Percentiles rank a stretch among this genome's conserved stretches.
Conservation (phyloP, 495 filamentous ascomycete genomes). For the Cercophora newfieldiana region DNA sequence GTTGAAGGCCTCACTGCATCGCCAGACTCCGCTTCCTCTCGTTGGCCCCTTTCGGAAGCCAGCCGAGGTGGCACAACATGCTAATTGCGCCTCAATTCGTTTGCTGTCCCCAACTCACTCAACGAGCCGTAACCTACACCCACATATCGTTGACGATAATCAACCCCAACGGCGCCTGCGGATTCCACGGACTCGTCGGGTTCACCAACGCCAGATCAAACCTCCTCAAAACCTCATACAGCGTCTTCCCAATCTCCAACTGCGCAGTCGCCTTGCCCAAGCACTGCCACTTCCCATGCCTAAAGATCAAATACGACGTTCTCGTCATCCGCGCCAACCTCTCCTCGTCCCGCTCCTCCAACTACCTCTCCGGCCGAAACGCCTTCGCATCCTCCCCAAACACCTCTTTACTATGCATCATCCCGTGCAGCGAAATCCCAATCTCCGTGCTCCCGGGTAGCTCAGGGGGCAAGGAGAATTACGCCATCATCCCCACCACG, state of each 20-base stretch:
- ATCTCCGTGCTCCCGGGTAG: slow-evolving; percentile 49
- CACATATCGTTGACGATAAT: slow-evolving; percentile 7
- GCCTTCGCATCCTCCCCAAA: slow-evolving; percentile 44
- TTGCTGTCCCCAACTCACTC: neutral
- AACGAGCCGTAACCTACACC: slow-evolving; percentile 7
- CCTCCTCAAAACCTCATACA: slow-evolving; percentile 22
- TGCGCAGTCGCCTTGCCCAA: slow-evolving; percentile 34
- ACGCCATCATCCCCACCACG: neutral
- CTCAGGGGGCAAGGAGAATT: neutral
- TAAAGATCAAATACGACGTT: slow-evolving; percentile 31
- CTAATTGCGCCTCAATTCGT: no score
- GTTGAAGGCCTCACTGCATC: neutral
- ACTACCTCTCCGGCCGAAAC: slow-evolving; percentile 55
- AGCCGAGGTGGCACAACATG: no score
- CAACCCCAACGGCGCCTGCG: slow-evolving; percentile 3
- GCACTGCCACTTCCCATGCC: slow-evolving; percentile 34
- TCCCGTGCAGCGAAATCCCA: slow-evolving; percentile 34
- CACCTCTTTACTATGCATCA: slow-evolving; percentile 30
- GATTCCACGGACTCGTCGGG: slow-evolving; percentile 4
- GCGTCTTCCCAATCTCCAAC: slow-evolving; percentile 47
- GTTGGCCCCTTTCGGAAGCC: no score
- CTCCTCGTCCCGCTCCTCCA: slow-evolving; percentile 38
- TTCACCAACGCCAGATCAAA: slow-evolving; percentile 13
- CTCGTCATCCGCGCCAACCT: slow-evolving; percentile 35
- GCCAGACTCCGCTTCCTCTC: neutral